Percentiles rank a stretch among this genome's conserved stretches.
Evolutionary conservation across 495 filamentous ascomycete genomes (phyloP).

Genomic region (Astrothelium subdiscretum): DNA sequence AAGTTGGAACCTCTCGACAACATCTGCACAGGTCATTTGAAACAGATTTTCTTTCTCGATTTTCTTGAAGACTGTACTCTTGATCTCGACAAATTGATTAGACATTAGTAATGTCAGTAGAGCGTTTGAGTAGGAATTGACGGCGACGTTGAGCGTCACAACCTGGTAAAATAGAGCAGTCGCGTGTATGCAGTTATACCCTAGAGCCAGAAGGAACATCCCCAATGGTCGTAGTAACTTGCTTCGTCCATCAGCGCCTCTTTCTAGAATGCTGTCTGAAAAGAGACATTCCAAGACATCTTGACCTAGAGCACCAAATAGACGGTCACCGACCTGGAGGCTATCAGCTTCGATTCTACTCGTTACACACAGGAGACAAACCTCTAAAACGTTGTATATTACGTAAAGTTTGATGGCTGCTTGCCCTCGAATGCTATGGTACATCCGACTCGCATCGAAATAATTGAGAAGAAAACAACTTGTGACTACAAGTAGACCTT

Average conservation of each 20-base stretch:
- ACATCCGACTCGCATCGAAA: conserved; percentile 95
- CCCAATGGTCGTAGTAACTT: conserved; percentile 85
- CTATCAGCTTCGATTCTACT: conserved; percentile 3
- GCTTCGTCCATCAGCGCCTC: conserved; percentile 76
- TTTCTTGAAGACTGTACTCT: conserved; percentile 91
- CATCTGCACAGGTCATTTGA: conserved; percentile 88
- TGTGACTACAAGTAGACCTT: conserved; percentile 70
- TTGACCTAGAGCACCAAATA: conserved; percentile 84
- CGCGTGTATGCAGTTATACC: conserved; percentile 79
- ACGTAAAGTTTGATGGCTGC: conserved; percentile 97
- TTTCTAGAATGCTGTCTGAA: conserved; percentile 79
- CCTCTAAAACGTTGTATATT: conserved; percentile 93
- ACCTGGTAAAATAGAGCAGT: conserved; percentile 91
- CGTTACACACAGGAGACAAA: conserved; percentile 11
- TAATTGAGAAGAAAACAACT: conserved; percentile 80
- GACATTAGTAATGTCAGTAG: conserved; percentile 82
- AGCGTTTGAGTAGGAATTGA: conserved; percentile 97
- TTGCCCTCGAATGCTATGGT: conserved; percentile 92
- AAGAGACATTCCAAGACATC: conserved; percentile 95
- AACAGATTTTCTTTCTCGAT: conserved; percentile 97
- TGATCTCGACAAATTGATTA: conserved; percentile 98
- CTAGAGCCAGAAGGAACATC: conserved; percentile 76
- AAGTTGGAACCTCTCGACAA: conserved; percentile 94
- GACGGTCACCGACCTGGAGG: conserved; percentile 55
- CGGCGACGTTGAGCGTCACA: conserved; percentile 92